These are phyloP conservation scores for Dactylellina drechsleri DNA, from an alignment of 2,329 filamentous ascomycete genomes.

Conservation along the genomic window DNA sequence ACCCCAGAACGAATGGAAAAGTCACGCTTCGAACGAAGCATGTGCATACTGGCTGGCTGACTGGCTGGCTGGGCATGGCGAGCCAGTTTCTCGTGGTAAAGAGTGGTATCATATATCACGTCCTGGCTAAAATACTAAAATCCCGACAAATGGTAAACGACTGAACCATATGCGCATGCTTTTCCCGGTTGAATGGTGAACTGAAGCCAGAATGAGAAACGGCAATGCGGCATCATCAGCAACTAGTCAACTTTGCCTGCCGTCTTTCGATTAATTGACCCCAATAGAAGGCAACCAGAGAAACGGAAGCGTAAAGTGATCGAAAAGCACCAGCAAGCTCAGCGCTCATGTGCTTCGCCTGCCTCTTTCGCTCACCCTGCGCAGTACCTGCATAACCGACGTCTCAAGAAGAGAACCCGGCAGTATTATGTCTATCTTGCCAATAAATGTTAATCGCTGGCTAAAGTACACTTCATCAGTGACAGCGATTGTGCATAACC, in stretches of 20 bases:
- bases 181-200: neutral
- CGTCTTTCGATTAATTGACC: no score
- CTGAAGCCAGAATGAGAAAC: constrained; percentile 7
- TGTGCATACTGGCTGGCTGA: no score
- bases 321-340: neutral
- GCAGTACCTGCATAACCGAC: constrained; percentile 53
- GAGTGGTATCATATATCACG: no score
- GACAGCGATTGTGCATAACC: constrained; percentile 20
- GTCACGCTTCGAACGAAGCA: neutral
- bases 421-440: constrained; percentile 5
- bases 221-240: constrained; percentile 37
- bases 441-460: constrained; percentile 29
- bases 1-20: constrained; percentile 34
- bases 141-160: constrained; percentile 38
- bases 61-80: no score
- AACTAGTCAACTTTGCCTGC: neutral
- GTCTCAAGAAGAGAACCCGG: constrained; percentile 50
- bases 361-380: constrained; percentile 3
- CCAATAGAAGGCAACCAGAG: no score
- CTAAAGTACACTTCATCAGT: constrained; percentile 28
- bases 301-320: neutral
- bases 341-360: constrained; percentile 4
- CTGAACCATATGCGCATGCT: constrained; percentile 12
- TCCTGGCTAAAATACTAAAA: constrained; percentile 29
- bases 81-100: no score